Evolutionary conservation across 257 asterid genomes (phyloP), one percentile per base, ranked within the genome.

Genomic region (Forsythia viridissima): DNA sequence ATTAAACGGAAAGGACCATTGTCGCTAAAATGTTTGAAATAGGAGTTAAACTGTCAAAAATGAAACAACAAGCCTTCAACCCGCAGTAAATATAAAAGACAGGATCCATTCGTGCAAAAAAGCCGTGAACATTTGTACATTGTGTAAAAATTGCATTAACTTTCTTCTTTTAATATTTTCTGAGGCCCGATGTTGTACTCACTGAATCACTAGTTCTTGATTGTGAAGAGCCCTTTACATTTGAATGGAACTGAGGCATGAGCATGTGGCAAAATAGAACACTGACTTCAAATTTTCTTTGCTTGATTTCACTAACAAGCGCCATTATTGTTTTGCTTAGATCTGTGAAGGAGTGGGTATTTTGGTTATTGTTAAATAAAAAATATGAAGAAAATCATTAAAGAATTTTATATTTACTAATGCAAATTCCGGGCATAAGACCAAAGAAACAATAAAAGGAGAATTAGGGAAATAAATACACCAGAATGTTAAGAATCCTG

Each of bases 401-500:
- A 55, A 63, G 39, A 24, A 24, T 9, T 63, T 39, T 15, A 7
- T 21, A 30, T 77, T 44, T 39, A 11, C 8, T 36, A 34, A 6
- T 51, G 70, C 70, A 30, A 59, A 30, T 63, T 3, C 40, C 5
- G 40, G 40, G 38, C 16, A 6, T 11, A 63, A 30, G 59, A n/a
- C 34, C 66, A 42, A n/a, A 63, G 63, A 71, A 36, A 12, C 46
- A 57, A 44, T 59, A 43, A 59, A 42, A 57, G 48, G 63, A 44
- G 12, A 12, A 16, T n/a, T 0, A 21, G 10, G 51, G 42, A 10
- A 68, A 77, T 11, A 39, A 77, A 68, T 4, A 77, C 41, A 51
- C 10, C 42, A 52, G 11, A 61, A 73, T 73, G 55, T 13, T 59
- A 77, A 71, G 42, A 2, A 55, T 69, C 65, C 77, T n/a, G 63